These are phyloP conservation scores for Sporothrix humicola DNA, from an alignment of 2,329 filamentous ascomycete genomes.

Conservation along the genomic window DNA sequence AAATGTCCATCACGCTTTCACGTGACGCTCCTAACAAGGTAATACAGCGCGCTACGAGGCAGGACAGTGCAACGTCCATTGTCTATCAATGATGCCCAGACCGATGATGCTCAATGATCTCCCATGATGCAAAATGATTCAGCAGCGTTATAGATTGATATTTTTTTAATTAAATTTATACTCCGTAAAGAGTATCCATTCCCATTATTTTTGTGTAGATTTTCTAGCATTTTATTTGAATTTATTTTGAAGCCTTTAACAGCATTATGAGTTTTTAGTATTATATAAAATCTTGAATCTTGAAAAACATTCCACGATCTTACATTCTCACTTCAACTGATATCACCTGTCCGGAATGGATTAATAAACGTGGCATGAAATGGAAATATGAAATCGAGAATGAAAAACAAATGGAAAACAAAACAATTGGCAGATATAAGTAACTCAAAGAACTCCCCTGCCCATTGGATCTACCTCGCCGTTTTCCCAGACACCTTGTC, in stretches of 20 bases:
- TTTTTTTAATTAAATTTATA: neutral
- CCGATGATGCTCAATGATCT: neutral
- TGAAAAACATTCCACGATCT: neutral
- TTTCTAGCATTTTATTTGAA: neutral
- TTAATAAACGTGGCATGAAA: neutral
- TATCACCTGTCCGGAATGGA: neutral
- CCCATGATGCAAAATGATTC: neutral
- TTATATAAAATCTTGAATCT: neutral
- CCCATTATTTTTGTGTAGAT: neutral
- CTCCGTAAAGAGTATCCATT: neutral
- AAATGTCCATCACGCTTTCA: constrained; percentile 5
- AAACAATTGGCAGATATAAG: neutral
- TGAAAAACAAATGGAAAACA: neutral
- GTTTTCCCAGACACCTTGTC: constrained; percentile 18
- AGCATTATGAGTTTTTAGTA: neutral
- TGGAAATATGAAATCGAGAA: neutral
- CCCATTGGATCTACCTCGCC: constrained; percentile 19
- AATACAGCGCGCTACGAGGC: no score
- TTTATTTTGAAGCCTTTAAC: no score
- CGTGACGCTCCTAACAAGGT: neutral
- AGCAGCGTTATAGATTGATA: neutral
- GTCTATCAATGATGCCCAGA: neutral
- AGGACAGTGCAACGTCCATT: no score
- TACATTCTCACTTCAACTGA: neutral
- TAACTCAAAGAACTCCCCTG: constrained; percentile 11